Percentiles rank a stretch among this genome's conserved stretches.
Conservation (phyloP, 2,329 filamentous ascomycete species). For the Westerdykella aurantiaca region DNA sequence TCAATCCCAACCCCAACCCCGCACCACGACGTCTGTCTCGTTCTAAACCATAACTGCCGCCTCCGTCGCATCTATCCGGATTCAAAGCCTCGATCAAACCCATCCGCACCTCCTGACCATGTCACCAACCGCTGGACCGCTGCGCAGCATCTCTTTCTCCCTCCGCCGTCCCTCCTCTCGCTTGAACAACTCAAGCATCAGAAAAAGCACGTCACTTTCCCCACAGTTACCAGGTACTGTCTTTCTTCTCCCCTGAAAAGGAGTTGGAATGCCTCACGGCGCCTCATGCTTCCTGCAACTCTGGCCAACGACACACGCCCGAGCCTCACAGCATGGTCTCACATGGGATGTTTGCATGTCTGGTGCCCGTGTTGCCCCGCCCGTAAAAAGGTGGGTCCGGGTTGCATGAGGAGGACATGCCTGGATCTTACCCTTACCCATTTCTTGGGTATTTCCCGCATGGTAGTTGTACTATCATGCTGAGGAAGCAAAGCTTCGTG, state of each 20-base stretch:
- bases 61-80: slow-evolving; percentile 8
- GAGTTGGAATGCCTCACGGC: slow-evolving; percentile 48
- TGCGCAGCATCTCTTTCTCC: slow-evolving; percentile 16
- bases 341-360: slow-evolving; percentile 43
- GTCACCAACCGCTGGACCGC: slow-evolving; percentile 19
- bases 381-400: slow-evolving; percentile 26
- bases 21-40: slow-evolving; percentile 9
- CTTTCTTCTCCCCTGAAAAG: slow-evolving; percentile 48
- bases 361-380: slow-evolving; percentile 28
- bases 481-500: slow-evolving; percentile 43
- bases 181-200: slow-evolving; percentile 21
- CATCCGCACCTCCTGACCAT: slow-evolving; percentile 23
- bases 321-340: slow-evolving; percentile 56
- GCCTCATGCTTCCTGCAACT: slow-evolving; percentile 34
- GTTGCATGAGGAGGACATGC: slow-evolving; percentile 53
- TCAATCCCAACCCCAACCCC: background rate
- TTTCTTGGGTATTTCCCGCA: slow-evolving; percentile 56
- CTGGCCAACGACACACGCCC: slow-evolving; percentile 45
- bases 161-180: slow-evolving; percentile 27
- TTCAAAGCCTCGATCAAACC: slow-evolving; percentile 6
- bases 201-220: slow-evolving; percentile 65
- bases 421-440: slow-evolving; percentile 98
- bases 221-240: slow-evolving; percentile 70
- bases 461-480: background rate
- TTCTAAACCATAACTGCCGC: slow-evolving; percentile 2